Evolutionary conservation across 2,329 filamentous ascomycete species (phyloP), one percentile per base, ranked within the genome.

Genomic region (Colletotrichum sp.): DNA sequence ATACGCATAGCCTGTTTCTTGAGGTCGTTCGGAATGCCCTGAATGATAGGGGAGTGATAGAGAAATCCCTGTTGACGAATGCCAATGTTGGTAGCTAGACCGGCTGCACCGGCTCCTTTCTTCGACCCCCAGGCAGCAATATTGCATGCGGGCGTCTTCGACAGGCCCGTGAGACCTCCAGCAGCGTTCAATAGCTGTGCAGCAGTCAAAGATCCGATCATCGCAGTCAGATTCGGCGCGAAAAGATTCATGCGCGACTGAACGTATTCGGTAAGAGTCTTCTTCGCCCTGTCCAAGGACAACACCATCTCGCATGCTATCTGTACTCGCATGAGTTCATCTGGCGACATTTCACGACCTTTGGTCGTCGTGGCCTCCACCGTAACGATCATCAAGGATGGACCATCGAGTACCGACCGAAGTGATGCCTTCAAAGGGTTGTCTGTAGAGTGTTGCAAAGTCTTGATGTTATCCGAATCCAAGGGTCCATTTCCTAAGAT

Each of bases 191-290:
- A 93, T n/a, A 99, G 90, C 84, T 98, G 96, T 6, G 97, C 97
- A 9, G 97, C 96, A 4, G 96, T 98, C 21, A 98, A 89, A 1
- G 96, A 97, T 21, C 97, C 97, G 72, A 99, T 94, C 21, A 99
- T 90, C 2, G 92, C 93, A 1, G 97, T 98, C 68, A 98, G 85
- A 79, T 99, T 99, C 0, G 97, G 97, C 6, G 97, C 97, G 81
- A 98, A 98, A 38, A 98, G 89, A 77, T 94, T 97, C 95, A 99
- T 98, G 75, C 97, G 94, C 43, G 96, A 98, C 84, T 98, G 95
- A 18, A 99, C 97, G 80, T 98, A 99, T 81, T 97, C 93, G 3
- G 95, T 98, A 69, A 99, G 89, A 1, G 92, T 94, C 75, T 90
- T 93, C 84, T 98, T 98, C 33, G 96, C 95, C 77, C 90, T 92